Base-by-base conservation (phyloP, 1,139 yeast species). In the Kodamaea fungicola region DNA sequence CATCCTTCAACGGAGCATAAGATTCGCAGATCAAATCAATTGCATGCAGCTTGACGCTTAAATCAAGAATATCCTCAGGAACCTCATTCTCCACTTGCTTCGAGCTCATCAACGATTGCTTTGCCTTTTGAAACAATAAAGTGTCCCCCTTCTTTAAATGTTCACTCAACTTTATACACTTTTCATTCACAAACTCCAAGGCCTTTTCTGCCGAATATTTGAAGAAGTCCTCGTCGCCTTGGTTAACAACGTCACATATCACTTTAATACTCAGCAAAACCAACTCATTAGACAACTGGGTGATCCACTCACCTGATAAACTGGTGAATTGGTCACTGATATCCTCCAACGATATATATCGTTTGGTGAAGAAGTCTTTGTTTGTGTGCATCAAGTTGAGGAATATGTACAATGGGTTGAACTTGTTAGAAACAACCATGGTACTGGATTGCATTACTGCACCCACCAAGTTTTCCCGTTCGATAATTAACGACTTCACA, bases 301-400 rank as follows among this genome's bases (percentile, higher is more conserved):
- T 22, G 4, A 33, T 29, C 43, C 43, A 40, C 8, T 40, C 41
- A 13, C 37, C 37, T 2, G 37, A 29, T 12, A 38, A 28, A 28
- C 35, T 34, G 7, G 30, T 19, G 25, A 75, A 46, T 12, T 57
- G 54, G 45, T 80, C 85, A 12, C 64, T 46, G 3, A 78, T 47
- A 47, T 78, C 83, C 27, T 78, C 80, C 10, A 64, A 46, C 0
- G 76, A 61, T 22, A 72, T 61, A 44, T 63, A 69, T 25, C 79
- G 58, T 13, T 57, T 50, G 24, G 48, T 44, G 28, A 55, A 51
- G 12, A 55, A 55, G n/a, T 61, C 61, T 9, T 60, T 46, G 8
- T 46, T 42, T 7, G 38, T 19, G 27, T 56, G 48, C 49, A 77
- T 64, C 36, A 64, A 59, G 3, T 65, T 46, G 8, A 77, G 53